Percentiles rank a stretch among this genome's conserved stretches.
These are phyloP conservation scores for Epicoccum nigrum DNA, from an alignment of 2,329 filamentous ascomycete genomes.

Conservation along the genomic window DNA sequence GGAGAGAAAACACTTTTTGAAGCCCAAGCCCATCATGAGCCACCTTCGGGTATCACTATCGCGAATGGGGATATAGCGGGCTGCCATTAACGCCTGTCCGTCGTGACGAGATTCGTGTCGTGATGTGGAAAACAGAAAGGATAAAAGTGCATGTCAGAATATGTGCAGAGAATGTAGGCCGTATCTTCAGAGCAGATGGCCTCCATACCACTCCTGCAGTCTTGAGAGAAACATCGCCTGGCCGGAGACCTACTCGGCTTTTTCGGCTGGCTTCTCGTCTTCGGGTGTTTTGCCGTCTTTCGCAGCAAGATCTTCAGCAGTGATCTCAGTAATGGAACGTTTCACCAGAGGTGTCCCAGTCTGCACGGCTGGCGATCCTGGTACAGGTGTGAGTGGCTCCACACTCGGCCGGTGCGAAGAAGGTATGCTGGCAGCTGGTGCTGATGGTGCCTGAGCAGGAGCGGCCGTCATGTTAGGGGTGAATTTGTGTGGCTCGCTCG, in stretches of 20 bases:
- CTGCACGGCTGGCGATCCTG: constrained; percentile 41
- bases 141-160: constrained; percentile 1
- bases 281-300: constrained; percentile 17
- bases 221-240: neutral
- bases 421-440: constrained; percentile 14
- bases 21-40: constrained; percentile 7
- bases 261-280: neutral
- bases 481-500: constrained; percentile 34
- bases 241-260: constrained; percentile 14
- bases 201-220: neutral
- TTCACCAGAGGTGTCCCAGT: constrained; percentile 30
- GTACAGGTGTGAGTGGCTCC: constrained; percentile 45
- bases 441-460: constrained; percentile 18
- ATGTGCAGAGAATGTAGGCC: constrained; percentile 12
- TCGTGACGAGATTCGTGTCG: constrained; percentile 8
- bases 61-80: constrained; percentile 13
- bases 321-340: constrained; percentile 24
- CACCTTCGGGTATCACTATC: constrained; percentile 19
- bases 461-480: constrained; percentile 36
- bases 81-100: constrained; percentile 14
- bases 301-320: constrained; percentile 17
- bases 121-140: constrained; percentile 5
- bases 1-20: constrained; percentile 12
- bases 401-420: constrained; percentile 41
- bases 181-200: neutral